These are phyloP conservation scores for Eucalyptus tenuipes DNA, from an alignment of 345 rosid species.

Conservation along the genomic window DNA sequence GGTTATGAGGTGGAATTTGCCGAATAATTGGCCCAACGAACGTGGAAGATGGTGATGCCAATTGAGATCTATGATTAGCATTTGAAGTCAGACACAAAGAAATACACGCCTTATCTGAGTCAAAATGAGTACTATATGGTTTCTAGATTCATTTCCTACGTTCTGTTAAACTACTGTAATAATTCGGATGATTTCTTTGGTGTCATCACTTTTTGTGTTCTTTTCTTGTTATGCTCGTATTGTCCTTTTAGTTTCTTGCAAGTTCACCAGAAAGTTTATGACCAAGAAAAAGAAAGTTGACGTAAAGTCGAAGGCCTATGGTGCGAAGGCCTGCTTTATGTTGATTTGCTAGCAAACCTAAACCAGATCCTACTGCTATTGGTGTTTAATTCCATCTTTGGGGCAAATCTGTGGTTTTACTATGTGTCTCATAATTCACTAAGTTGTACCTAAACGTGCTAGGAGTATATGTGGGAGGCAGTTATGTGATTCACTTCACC, in stretches of 20 bases:
- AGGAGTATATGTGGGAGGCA: neutral
- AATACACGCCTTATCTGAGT: too few relatives aligned
- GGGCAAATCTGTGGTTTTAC: neutral
- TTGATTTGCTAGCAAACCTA: neutral
- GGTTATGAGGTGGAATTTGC: too few relatives aligned
- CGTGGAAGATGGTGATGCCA: too few relatives aligned
- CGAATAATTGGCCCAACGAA: too few relatives aligned
- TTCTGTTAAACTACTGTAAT: neutral
- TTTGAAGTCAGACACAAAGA: too few relatives aligned
- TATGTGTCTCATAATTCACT: neutral
- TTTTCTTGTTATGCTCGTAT: neutral
- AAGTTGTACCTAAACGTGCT: neutral
- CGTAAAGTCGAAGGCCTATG: neutral
- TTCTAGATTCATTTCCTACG: neutral
- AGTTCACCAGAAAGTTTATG: neutral
- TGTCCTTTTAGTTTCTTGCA: neutral
- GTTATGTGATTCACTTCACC: neutral
- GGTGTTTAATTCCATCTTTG: neutral
- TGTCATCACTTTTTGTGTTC: neutral
- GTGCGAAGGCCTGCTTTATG: neutral
- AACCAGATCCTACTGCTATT: neutral
- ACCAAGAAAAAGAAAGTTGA: neutral
- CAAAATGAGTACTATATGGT: too few relatives aligned
- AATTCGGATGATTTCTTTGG: neutral
- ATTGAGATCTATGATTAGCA: too few relatives aligned